A percentile compares a stretch with the other conserved stretches of the same genome.
Evolutionary conservation across 345 rosid genomes (phyloP).

Genomic region (Heritiera littoralis): DNA sequence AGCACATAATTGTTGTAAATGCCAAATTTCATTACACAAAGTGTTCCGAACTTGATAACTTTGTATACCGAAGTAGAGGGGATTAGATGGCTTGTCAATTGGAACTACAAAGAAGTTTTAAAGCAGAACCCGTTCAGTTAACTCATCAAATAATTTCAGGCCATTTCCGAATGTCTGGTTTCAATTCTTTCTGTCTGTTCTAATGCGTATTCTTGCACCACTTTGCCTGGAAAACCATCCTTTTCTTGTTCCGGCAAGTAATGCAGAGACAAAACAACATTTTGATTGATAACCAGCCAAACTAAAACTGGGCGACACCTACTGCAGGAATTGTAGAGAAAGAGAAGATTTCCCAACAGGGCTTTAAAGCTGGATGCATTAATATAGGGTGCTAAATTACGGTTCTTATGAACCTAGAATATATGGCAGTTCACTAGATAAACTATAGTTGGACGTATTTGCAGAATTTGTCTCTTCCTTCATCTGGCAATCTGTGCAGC

Average conservation of each 20-base stretch:
- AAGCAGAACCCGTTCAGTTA: constrained; percentile 14
- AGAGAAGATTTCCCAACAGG: neutral
- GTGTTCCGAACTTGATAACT: neutral
- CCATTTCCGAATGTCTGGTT: neutral
- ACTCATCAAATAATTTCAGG: neutral
- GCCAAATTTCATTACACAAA: neutral
- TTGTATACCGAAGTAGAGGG: neutral
- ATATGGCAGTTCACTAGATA: constrained; percentile 12
- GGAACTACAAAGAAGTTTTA: neutral
- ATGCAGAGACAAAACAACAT: neutral
- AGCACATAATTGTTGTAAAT: neutral
- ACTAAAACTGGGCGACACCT: neutral
- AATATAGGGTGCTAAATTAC: neutral
- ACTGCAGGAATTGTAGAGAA: neutral
- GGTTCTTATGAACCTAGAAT: constrained; percentile 10
- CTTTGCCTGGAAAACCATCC: neutral
- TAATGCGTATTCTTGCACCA: neutral
- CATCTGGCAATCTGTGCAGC: constrained; percentile 15
- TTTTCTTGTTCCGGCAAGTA: neutral
- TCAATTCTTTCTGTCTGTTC: neutral
- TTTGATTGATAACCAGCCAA: neutral
- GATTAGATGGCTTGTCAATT: constrained; percentile 13
- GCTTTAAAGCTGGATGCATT: neutral
- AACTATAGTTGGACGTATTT: neutral
- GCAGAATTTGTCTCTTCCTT: constrained; percentile 9